A percentile compares a stretch with the other conserved stretches of the same genome.
phyloP scores from a whole-genome alignment of 306 rosid genomes.

The Quercus berberidifolia region DNA sequence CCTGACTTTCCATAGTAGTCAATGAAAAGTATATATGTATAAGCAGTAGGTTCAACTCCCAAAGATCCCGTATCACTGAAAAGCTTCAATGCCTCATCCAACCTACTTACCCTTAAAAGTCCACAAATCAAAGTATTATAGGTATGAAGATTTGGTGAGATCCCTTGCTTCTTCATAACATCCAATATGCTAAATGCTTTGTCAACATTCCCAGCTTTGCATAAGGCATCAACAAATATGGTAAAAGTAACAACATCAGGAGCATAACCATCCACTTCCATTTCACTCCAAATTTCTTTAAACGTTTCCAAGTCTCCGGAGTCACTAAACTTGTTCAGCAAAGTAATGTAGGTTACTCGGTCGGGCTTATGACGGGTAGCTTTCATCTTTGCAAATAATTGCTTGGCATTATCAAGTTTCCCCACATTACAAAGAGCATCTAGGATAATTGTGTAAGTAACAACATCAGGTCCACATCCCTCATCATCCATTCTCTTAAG shows the following conservation, averaged over 20 bases:
- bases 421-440: conserved; percentile 88
- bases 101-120: conserved; percentile 52
- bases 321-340: conserved; percentile 73
- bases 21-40: conserved; percentile 77
- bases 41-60: conserved; percentile 76
- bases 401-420: conserved; percentile 61
- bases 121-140: conserved; percentile 82
- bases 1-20: conserved; percentile 90
- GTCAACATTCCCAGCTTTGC: conserved; percentile 65
- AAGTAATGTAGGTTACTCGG: conserved; percentile 71
- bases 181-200: conserved; percentile 67
- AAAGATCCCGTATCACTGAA: conserved; percentile 59
- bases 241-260: conserved; percentile 90
- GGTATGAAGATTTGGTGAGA: conserved; percentile 82
- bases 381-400: conserved; percentile 64
- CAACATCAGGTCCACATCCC: conserved; percentile 87
- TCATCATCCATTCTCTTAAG: conserved; percentile 80
- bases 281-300: conserved; percentile 70
- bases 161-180: conserved; percentile 58
- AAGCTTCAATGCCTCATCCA: conserved; percentile 73
- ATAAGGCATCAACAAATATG: conserved; percentile 63
- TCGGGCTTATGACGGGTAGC: conserved; percentile 77
- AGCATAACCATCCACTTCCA: conserved; percentile 84
- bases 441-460: conserved; percentile 87
- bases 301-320: conserved; percentile 50